phyloP scores from a whole-genome alignment of 345 rosid species.

The Microthlaspi erraticum region DNA sequence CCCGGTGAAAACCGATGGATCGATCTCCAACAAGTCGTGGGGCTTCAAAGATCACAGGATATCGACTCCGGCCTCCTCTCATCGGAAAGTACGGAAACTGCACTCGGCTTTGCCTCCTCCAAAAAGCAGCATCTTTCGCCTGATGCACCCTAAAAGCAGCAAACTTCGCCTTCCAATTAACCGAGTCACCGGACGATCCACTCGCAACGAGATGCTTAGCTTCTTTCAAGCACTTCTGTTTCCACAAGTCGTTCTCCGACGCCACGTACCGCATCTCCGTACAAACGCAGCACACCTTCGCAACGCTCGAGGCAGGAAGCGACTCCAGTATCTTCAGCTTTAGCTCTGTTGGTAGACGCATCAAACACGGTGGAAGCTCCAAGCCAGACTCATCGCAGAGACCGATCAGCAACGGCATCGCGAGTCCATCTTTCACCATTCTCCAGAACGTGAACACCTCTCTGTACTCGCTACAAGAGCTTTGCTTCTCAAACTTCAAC shows the following conservation, averaged over 20 bases:
- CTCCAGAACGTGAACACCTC: slow-evolving; percentile 75
- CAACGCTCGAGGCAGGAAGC: slow-evolving; percentile 60
- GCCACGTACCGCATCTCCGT: slow-evolving; percentile 54
- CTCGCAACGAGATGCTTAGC: slow-evolving; percentile 25
- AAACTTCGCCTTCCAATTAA: slow-evolving; percentile 59
- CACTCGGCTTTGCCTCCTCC: slow-evolving; percentile 46
- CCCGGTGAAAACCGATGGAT: slow-evolving; percentile 31
- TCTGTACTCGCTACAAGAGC: slow-evolving; percentile 5
- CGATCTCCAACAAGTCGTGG: slow-evolving; percentile 48
- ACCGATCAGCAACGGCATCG: slow-evolving; percentile 62
- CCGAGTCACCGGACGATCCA: background rate
- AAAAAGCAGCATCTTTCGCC: slow-evolving; percentile 20
- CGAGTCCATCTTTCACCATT: slow-evolving; percentile 71
- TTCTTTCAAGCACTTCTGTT: slow-evolving; percentile 58
- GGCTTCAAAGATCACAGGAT: slow-evolving; percentile 25
- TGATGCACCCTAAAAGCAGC: slow-evolving; percentile 39
- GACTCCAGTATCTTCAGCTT: slow-evolving; percentile 68
- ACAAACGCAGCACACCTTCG: slow-evolving; percentile 57
- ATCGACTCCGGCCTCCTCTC: background rate
- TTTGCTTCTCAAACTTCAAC: slow-evolving; percentile 32
- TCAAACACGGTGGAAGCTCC: slow-evolving; percentile 62
- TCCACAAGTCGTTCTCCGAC: slow-evolving; percentile 62
- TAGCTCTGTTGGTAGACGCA: slow-evolving; percentile 65
- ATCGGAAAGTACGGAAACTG: slow-evolving; percentile 8
- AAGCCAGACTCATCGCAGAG: slow-evolving; percentile 61